Evolutionary conservation across 345 rosid genomes (phyloP), one percentile per base, ranked within the genome.

Genomic region (Dimocarpus longan): DNA sequence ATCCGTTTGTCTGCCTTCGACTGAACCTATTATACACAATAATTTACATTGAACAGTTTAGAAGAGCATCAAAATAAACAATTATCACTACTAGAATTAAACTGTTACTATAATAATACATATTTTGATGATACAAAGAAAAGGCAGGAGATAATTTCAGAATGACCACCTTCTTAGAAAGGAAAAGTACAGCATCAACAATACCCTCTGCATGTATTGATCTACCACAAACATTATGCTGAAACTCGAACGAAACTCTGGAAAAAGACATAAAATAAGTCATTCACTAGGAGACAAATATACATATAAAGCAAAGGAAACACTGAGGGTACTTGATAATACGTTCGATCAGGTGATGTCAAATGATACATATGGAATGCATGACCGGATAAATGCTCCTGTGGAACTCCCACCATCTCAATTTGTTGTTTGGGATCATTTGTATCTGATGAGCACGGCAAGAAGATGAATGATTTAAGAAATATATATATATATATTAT

Each of bases 201-300:
- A 98, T 91, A 56, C 99, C 99, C 87, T 96, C 98, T 0, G 97
- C 98, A 32, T 96, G 94, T 73, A 94, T 93, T 5, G 98, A 96
- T 88, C 98, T 83, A 37, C 99, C 98, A 42, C 98, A 93, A 42
- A 96, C 98, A 77, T 96, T 96, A 80, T 96, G 99, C 84, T 96
- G 99, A 85, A 96, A 93, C 88, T 96, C 99, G 15, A 96, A 92
- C 11, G 99, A 93, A 69, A 96, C 98, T 68, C 98, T 93, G 90
- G 83, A 15, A 80, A 60, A 60, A 0, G 28, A 57, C 40, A 19
- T 22, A 74, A n/a, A 39, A 56, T 56, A 75, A 66, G 67, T 54
- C 52, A 54, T 70, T 82, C 18, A 48, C 70, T 32, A 5, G 12
- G 52, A 46, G 46, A 28, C 6, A 32, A 32, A 57, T 26, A 73